Evolutionary conservation across 139 green algal species (phyloP), one percentile per base, ranked within the genome.

Genomic region (Chlamydomonas sp.): DNA sequence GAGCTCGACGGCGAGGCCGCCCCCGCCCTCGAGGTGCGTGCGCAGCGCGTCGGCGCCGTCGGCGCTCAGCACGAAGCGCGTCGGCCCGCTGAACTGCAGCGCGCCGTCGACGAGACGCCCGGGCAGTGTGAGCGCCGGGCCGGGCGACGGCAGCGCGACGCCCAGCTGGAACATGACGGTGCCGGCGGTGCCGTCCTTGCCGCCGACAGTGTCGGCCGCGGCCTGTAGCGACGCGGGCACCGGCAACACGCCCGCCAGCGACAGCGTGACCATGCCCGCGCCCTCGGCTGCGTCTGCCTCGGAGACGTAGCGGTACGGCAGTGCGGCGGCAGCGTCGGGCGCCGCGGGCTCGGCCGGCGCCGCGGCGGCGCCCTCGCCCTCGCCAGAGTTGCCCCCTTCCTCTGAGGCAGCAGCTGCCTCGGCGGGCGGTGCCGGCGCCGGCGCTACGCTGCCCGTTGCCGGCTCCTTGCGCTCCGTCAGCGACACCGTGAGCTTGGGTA

Each of bases 1-100:
- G 28, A 78, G 38, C 72, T 78, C 65, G 28, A 78, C 24, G n/a
- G 30, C 28, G 65, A 70, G 33, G 31, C 50, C 50, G 65, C 48
- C n/a, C 2, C 65, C 65, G 28, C 58, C 72, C 65, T 77, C 72
- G 37, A 77, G 38, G 5, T 73, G 57, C 28, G 37, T 58, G 54
- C 58, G 59, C 64, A 77, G 65, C 39, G 59, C 39, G 57, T 67
- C 36, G 10, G 2, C 26, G 2, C 31, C 39, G 24, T 65, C 72
- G 0, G 54, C 24, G 16, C 38, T 28, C n/a, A 77, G 22, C 57
- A 69, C 8, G 59, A 66, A 66, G 31, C 59, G 31, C 33, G 10
- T 37, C 6, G 54, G 54, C 10, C 39, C 39, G 33, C 39, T 48
- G 16, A 39, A 13, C 8, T 48, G 13, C 6, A 4, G 10, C 5